Conservation (phyloP, 139 green algal species). For the Coelastrella sp. region DNA sequence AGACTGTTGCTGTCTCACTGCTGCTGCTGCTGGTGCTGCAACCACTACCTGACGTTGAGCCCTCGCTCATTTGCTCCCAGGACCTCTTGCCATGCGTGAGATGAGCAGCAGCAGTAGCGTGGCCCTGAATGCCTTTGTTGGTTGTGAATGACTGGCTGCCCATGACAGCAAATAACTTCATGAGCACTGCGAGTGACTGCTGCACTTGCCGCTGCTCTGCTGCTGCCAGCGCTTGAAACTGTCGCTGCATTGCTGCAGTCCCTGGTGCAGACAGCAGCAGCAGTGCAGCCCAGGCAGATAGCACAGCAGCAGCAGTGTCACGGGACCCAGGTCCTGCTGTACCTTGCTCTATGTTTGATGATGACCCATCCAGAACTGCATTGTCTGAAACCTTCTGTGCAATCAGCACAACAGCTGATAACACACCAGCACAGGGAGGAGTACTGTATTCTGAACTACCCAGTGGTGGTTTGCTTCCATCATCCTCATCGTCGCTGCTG, state of each 20-base stretch:
- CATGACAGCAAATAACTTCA: background rate
- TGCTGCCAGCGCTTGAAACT: background rate
- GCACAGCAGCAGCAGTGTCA: background rate
- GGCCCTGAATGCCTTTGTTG: background rate
- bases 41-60: background rate
- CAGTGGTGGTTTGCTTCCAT: background rate
- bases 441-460: background rate
- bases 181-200: background rate
- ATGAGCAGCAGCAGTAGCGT: background rate
- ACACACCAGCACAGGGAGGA: background rate
- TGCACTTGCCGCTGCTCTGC: background rate
- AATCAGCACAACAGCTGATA: background rate
- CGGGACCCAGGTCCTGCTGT: too few species aligned
- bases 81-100: background rate
- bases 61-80: background rate
- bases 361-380: too few species aligned
- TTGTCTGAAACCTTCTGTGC: background rate
- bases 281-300: background rate
- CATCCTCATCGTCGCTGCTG: background rate
- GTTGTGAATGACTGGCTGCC: too few species aligned
- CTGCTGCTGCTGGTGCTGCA: background rate
- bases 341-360: background rate
- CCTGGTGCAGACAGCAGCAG: background rate
- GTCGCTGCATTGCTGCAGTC: background rate
- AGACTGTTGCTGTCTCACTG: background rate